phyloP scores from a whole-genome alignment of 306 rosid genomes.

The Coriaria nepalensis region DNA sequence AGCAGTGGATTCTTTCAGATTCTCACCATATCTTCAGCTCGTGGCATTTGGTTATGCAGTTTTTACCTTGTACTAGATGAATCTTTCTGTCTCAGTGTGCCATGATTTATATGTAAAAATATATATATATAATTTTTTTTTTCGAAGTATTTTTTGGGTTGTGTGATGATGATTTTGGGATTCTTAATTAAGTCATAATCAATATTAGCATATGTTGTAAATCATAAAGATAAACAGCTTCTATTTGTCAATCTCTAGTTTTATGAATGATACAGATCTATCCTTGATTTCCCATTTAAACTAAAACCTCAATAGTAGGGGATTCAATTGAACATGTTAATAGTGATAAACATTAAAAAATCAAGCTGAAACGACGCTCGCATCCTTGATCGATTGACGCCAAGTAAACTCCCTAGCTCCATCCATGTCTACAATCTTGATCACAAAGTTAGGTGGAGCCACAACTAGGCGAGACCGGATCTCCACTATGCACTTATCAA shows the following conservation, averaged over 20 bases:
- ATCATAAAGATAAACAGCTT: too few species aligned
- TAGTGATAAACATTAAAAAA: slow-evolving; percentile 6
- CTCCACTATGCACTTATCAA: slow-evolving; percentile 71
- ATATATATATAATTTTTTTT: neutral
- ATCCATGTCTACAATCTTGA: slow-evolving; percentile 82
- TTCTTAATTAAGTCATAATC: too few species aligned
- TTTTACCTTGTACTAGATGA: slow-evolving; percentile 29
- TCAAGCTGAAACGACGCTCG: slow-evolving; percentile 36
- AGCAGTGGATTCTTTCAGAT: slow-evolving; percentile 21
- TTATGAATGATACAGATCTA: too few species aligned
- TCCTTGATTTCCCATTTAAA: neutral
- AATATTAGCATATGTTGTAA: too few species aligned
- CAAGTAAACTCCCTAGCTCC: slow-evolving; percentile 86
- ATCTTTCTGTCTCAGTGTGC: too few species aligned
- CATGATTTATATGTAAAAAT: neutral
- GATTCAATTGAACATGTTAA: too few species aligned
- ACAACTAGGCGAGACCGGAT: slow-evolving; percentile 67
- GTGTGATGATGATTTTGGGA: too few species aligned
- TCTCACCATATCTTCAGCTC: slow-evolving; percentile 31
- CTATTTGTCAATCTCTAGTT: too few species aligned
- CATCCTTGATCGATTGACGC: slow-evolving; percentile 62
- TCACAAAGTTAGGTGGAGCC: slow-evolving; percentile 93
- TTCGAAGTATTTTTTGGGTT: neutral
- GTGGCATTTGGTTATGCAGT: slow-evolving; percentile 22
- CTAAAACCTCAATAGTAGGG: neutral